Evolutionary conservation across 352 stramenopile species (phyloP).

Genomic region (Pythium scleroteichum): DNA sequence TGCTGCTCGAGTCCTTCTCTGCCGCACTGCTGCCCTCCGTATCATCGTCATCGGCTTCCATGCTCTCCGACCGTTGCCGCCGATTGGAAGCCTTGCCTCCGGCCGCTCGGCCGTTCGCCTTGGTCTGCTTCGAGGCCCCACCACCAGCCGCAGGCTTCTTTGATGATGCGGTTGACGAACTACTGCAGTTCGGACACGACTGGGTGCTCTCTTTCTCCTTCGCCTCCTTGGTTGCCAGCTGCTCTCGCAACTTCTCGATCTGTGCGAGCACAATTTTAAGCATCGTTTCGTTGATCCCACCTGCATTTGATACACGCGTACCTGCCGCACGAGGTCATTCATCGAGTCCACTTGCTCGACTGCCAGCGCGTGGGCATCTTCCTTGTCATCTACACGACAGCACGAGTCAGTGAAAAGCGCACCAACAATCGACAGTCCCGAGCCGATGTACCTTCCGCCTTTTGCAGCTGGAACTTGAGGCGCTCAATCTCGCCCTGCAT

Average conservation of each 20-base stretch:
- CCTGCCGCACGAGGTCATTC: constrained; percentile 77
- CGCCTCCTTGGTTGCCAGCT: constrained; percentile 15
- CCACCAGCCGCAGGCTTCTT: constrained; percentile 7
- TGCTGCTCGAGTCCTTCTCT: constrained; percentile 8
- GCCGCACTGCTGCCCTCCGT: constrained; percentile 7
- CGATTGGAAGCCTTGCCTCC: constrained; percentile 17
- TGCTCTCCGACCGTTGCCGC: constrained; percentile 28
- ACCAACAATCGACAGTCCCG: background rate
- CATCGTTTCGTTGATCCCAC: no score
- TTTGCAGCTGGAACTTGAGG: constrained; percentile 70
- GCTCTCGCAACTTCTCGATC: constrained; percentile 68
- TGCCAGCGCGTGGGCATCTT: constrained; percentile 73
- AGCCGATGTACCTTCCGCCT: constrained; percentile 52
- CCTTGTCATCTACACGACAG: constrained; percentile 55
- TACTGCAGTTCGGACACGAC: constrained; percentile 40
- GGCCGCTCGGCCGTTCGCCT: constrained; percentile 17
- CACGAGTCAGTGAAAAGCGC: background rate
- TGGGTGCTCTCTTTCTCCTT: constrained; percentile 24
- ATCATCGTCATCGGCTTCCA: constrained; percentile 28
- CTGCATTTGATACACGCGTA: no score
- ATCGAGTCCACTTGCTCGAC: constrained; percentile 82
- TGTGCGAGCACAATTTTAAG: no score
- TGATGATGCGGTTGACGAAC: background rate
- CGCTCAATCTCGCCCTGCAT: constrained; percentile 83
- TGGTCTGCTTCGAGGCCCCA: background rate